Evolutionary conservation across 495 filamentous ascomycete species (phyloP), one percentile per base, ranked within the genome.

Genomic region (Aspergillus avenaceus): DNA sequence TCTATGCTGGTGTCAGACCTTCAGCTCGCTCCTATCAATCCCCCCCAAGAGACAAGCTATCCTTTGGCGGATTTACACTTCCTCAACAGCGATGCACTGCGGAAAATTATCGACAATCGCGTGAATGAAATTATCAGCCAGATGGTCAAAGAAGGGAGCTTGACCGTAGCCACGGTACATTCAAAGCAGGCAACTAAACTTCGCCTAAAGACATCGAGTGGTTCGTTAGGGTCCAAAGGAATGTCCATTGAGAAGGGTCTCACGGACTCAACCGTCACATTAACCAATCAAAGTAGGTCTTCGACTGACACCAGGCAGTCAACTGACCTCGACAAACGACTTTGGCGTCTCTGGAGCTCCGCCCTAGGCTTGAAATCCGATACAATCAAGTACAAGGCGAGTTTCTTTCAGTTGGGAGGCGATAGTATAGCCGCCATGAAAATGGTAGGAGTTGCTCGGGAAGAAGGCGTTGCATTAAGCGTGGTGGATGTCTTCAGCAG

Each of bases 401-500:
- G 70, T 44, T 78, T 78, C 63, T 77, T 78, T 53, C 71, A 70
- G 21, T 47, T 76, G 12, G 75, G 75, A 21, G 75, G 75, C 34
- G 75, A 78, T 43, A 77, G 83, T 44, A 84, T 88, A 48, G 74
- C 76, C 6, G 83, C 84, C 9, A 88, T 88, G 81, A 84, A 80
- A 62, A 69, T 87, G 37, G 84, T 84, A 8, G 78, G 81, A 9
- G 76, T 77, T 52, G 76, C 77, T 25, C 67, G 76, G 8, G 72
- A 78, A 32, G 71, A 78, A 22, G 77, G 78, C 4, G 45, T 84
- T 29, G 63, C 73, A 23, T 56, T 86, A 36, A 82, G 76, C 4
- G 82, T 85, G 11, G 74, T 77, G 0, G 75, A 77, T 59, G 67
- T 78, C 31, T 76, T 78, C 56, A 64, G 65, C 43, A 67, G 65